Conservation (phyloP, 2,329 filamentous ascomycete species). For the Cryphonectria carpinicola region DNA sequence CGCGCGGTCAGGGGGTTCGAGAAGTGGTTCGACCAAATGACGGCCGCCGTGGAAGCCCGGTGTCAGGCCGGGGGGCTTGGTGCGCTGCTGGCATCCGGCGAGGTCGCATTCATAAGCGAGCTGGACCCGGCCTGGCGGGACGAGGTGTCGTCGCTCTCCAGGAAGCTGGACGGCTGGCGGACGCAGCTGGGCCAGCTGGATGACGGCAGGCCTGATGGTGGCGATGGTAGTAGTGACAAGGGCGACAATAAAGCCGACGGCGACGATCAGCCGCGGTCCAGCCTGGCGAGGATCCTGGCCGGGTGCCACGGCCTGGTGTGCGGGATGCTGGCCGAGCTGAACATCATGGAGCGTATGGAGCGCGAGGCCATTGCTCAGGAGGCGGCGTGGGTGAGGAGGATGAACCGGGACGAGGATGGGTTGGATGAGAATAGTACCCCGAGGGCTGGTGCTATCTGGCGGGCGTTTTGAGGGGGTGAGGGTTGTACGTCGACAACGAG, state of each 20-base stretch:
- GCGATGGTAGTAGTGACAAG: constrained; percentile 21
- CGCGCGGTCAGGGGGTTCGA: constrained; percentile 62
- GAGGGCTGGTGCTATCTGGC: constrained; percentile 54
- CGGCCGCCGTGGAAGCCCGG: constrained; percentile 51
- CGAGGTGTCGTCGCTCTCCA: constrained; percentile 55
- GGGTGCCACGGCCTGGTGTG: constrained; percentile 54
- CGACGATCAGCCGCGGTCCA: constrained; percentile 39
- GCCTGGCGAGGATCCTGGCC: constrained; percentile 52
- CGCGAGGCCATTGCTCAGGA: constrained; percentile 59
- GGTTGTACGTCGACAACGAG: too few species aligned
- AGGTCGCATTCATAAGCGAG: constrained; percentile 56
- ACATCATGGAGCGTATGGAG: constrained; percentile 65
- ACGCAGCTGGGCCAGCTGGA: constrained; percentile 52
- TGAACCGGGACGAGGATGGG: constrained; percentile 48
- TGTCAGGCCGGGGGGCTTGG: constrained; percentile 40
- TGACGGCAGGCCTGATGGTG: constrained; percentile 26
- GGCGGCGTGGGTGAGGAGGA: constrained; percentile 60
- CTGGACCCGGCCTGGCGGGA: constrained; percentile 63
- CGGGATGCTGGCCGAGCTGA: constrained; percentile 66
- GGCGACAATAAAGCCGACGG: neutral
- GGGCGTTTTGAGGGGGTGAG: constrained; percentile 37
- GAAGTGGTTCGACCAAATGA: constrained; percentile 56
- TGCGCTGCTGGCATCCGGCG: constrained; percentile 33
- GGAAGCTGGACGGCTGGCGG: constrained; percentile 60
- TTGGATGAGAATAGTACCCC: constrained; percentile 33